A percentile compares a stretch with the other conserved stretches of the same genome.
These are phyloP conservation scores for Populus ilicifolia DNA, from an alignment of 345 rosid genomes.

Conservation along the genomic window DNA sequence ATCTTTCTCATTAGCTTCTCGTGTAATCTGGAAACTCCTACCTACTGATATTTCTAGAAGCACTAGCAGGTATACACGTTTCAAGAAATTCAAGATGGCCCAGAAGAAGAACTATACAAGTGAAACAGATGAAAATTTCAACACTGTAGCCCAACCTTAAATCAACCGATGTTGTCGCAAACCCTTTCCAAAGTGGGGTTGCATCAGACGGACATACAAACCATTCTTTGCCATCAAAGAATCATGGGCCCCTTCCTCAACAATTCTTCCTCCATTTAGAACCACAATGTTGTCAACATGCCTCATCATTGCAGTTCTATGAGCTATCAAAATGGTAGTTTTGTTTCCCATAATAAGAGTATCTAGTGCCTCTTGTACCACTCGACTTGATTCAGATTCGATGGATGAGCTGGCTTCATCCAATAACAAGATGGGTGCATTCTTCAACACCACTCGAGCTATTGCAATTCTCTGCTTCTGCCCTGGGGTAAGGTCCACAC, in stretches of 20 bases:
- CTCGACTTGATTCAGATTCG: slow-evolving; percentile 96
- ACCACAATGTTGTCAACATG: slow-evolving; percentile 96
- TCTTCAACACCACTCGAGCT: slow-evolving; percentile 90
- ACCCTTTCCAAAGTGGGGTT: slow-evolving; percentile 95
- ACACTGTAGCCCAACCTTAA: slow-evolving; percentile 30
- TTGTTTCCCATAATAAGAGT: slow-evolving; percentile 95
- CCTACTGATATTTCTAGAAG: not conserved
- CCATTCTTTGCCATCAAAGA: slow-evolving; percentile 77
- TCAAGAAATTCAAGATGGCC: slow-evolving; percentile 20
- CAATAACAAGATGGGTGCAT: slow-evolving; percentile 82
- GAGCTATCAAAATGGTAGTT: slow-evolving; percentile 91
- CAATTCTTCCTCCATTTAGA: slow-evolving; percentile 92
- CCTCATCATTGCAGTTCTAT: slow-evolving; percentile 96
- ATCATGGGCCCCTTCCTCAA: slow-evolving; percentile 94
- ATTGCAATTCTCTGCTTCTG: slow-evolving; percentile 97
- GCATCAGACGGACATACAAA: slow-evolving; percentile 91
- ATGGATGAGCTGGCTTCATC: slow-evolving; percentile 98
- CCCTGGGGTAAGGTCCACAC: slow-evolving; percentile 94
- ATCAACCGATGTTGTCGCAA: slow-evolving; percentile 81
- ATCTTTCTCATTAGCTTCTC: slow-evolving; percentile 9
- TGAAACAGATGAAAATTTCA: slow-evolving; percentile 20
- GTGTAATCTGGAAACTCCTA: slow-evolving; percentile 11
- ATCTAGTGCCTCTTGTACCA: slow-evolving; percentile 93
- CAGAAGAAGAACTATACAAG: slow-evolving; percentile 25
- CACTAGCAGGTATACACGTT: slow-evolving; percentile 1